Percentiles rank a stretch among this genome's conserved stretches.
Evolutionary conservation across 306 rosid genomes (phyloP).

Genomic region (Trifolium dubium): DNA sequence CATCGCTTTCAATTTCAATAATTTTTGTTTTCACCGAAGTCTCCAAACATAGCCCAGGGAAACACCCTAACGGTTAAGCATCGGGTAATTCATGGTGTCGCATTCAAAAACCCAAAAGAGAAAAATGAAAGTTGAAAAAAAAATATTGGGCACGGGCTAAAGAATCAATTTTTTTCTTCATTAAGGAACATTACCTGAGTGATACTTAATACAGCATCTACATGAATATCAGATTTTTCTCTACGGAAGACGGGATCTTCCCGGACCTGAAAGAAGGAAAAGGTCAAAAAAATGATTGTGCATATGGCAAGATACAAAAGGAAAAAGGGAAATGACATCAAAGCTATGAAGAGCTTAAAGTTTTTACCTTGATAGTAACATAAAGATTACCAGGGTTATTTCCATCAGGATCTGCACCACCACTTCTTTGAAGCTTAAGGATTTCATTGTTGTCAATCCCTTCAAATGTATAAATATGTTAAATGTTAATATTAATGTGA

Average conservation of each 20-base stretch:
- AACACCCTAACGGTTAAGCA: not conserved
- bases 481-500: not conserved
- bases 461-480: conserved; percentile 47
- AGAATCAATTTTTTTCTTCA: conserved; percentile 10
- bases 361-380: conserved; percentile 68
- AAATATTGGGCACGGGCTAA: not conserved
- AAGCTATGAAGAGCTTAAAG: conserved; percentile 10
- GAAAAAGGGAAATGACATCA: not conserved
- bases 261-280: conserved; percentile 56
- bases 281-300: not conserved
- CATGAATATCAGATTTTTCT: conserved; percentile 90
- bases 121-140: not conserved
- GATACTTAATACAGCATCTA: conserved; percentile 77
- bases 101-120: not conserved
- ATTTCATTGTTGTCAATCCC: conserved; percentile 78
- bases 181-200: conserved; percentile 64
- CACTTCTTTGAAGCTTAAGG: conserved; percentile 65
- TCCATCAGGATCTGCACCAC: conserved; percentile 95
- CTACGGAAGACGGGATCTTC: conserved; percentile 92
- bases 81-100: not conserved
- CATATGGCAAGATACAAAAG: conserved; percentile 10
- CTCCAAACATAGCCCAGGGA: conserved; percentile 3
- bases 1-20: not conserved
- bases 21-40: conserved; percentile 9
- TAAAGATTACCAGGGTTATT: conserved; percentile 83